Evolutionary conservation across 805 yeast genomes (phyloP).

Genomic region (Kregervanrija pseudodelftensis): DNA sequence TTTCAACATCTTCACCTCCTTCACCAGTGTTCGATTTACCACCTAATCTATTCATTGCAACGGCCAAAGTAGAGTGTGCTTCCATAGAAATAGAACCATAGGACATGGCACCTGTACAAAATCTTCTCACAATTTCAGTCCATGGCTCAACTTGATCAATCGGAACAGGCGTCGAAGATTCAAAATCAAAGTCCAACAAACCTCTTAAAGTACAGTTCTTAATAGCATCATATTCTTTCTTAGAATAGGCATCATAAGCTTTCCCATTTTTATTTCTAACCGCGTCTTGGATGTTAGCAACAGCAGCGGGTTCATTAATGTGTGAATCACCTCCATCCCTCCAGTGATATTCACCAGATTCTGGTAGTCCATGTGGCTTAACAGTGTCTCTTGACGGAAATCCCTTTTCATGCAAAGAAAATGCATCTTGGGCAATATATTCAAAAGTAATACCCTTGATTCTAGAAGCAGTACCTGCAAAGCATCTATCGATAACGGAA

Average conservation of each 20-base stretch:
- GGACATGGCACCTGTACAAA: constrained; percentile 99
- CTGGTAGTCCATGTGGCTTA: constrained; percentile 73
- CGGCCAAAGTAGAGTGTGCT: constrained; percentile 95
- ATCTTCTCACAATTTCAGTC: constrained; percentile 97
- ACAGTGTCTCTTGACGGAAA: constrained; percentile 71
- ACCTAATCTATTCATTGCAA: constrained; percentile 96
- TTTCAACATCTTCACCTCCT: constrained; percentile 97
- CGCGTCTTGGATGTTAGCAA: constrained; percentile 96
- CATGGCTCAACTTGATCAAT: constrained; percentile 98
- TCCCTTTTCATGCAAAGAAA: constrained; percentile 88
- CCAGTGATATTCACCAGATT: constrained; percentile 97
- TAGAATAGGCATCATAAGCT: constrained; percentile 85
- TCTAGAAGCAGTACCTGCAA: constrained; percentile 96
- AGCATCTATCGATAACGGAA: constrained; percentile 90
- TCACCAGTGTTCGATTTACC: constrained; percentile 99
- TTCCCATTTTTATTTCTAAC: constrained; percentile 92
- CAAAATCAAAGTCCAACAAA: constrained; percentile 82
- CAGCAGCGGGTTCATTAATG: constrained; percentile 89
- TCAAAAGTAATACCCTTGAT: constrained; percentile 94
- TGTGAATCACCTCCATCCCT: constrained; percentile 98
- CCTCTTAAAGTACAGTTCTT: constrained; percentile 93
- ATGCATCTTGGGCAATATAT: constrained; percentile 93
- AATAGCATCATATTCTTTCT: constrained; percentile 87
- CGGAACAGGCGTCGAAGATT: constrained; percentile 67
- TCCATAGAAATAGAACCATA: constrained; percentile 98